Percentiles rank a stretch among this genome's conserved stretches.
phyloP scores from a whole-genome alignment of 1,139 yeast species.

The Wickerhamomyces sp. region DNA sequence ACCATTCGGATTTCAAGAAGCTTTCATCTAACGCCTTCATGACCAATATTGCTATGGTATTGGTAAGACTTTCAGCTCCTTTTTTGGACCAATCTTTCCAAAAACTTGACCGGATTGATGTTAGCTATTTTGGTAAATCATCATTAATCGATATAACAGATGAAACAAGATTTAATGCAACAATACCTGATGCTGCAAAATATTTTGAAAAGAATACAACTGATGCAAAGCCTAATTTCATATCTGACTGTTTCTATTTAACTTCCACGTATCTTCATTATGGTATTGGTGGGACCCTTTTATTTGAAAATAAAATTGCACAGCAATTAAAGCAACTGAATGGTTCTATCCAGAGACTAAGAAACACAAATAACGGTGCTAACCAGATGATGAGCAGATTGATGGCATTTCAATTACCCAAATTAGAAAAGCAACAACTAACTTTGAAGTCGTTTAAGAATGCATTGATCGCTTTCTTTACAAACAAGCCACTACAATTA shows the following conservation, averaged over 20 bases:
- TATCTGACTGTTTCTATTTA: conserved; percentile 82
- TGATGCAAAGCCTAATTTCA: conserved; percentile 57
- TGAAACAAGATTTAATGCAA: conserved; percentile 80
- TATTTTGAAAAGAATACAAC: conserved; percentile 38
- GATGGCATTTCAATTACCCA: conserved; percentile 39
- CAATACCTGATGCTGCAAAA: conserved; percentile 62
- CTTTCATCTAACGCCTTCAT: conserved; percentile 79
- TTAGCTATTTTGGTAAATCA: conserved; percentile 51
- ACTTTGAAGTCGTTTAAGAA: conserved; percentile 42
- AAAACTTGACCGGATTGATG: conserved; percentile 75
- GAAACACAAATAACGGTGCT: conserved; percentile 24
- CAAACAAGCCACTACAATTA: conserved; percentile 48
- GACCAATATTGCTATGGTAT: conserved; percentile 66
- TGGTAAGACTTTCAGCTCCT: conserved; percentile 76
- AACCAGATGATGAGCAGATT: conserved; percentile 25
- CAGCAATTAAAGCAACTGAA: conserved; percentile 48
- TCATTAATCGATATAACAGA: conserved; percentile 60
- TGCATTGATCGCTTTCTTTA: conserved; percentile 57
- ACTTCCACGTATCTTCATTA: conserved; percentile 78
- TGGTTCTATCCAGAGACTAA: conserved; percentile 46
- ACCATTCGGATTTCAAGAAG: conserved; percentile 66
- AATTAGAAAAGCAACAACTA: conserved; percentile 38
- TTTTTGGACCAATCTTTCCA: conserved; percentile 64
- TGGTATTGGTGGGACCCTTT: conserved; percentile 78
- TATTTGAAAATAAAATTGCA: conserved; percentile 41